Evolutionary conservation across 768 basidiomycete species (phyloP), one percentile per base, ranked within the genome.

Genomic region (Hydnum rufescens): DNA sequence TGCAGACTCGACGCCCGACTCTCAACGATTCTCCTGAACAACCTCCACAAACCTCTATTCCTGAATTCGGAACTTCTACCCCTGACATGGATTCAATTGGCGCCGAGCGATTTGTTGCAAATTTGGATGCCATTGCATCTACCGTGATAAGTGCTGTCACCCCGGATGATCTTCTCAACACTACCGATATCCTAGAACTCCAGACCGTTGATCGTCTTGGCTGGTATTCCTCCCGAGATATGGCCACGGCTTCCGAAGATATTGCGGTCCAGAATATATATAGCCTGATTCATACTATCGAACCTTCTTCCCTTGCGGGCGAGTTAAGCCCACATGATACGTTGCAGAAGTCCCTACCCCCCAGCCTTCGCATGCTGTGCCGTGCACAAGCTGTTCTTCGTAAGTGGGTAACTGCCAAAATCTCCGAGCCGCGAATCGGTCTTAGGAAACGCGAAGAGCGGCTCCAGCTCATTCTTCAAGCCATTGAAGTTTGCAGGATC

Each of bases 211-310:
- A 89, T 61, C 75, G 77, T 30, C 78, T 75, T 2, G 86, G 82
- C 2, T 89, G 86, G 85, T 82, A 86, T 64, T 67, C 70, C 3
- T 57, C 63, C 13, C 69, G 75, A 51, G 84, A 87, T n/a, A 61
- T 68, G 0, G 64, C 64, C 16, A 64, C 70, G 0, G 63, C 67
- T 46, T 72, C 75, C 6, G 51, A 57, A 8, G 86, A 89, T 46
- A 68, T 78, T n/a, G 82, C 86, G 56, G 78, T 88, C 44, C 82
- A 88, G 61, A 79, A 74, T 23, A 78, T 89, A 57, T 80, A 82
- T 62, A 73, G 77, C 2, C 76, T 82, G 58, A 64, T 89, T 31
- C 72, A 74, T 57, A 78, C 84, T 39, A 71, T 85, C 36, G 76
- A 80, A 58, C 78, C 80, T 1, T 83, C 86, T 0, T 66, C 74